Conservation (phyloP, 306 rosid species). For the Ziziphus jujuba region DNA sequence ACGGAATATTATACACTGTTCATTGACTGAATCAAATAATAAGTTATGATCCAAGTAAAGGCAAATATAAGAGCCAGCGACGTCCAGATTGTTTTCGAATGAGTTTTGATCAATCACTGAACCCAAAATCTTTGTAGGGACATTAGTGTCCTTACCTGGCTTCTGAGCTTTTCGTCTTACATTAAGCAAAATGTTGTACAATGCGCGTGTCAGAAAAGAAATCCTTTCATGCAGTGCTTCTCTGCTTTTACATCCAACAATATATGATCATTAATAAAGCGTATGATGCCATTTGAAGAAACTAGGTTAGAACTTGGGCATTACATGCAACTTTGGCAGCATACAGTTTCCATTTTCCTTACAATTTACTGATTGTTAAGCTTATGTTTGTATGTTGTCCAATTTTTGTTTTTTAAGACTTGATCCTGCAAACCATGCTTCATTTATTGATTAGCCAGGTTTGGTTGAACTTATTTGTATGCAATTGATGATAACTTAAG, state of each 20-base stretch:
- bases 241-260: background rate
- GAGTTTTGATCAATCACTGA: too few relatives aligned
- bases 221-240: background rate
- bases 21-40: too few relatives aligned
- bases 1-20: too few relatives aligned
- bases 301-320: background rate
- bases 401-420: background rate
- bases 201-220: background rate
- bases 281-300: background rate
- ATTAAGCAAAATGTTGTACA: background rate
- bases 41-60: too few relatives aligned
- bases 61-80: too few relatives aligned
- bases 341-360: background rate
- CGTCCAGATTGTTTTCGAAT: too few relatives aligned
- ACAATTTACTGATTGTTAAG: background rate
- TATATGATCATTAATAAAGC: background rate
- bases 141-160: background rate
- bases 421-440: background rate
- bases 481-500: constrained; percentile 11
- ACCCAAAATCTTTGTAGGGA: background rate
- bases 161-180: background rate
- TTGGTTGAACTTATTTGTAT: too few relatives aligned
- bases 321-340: background rate
- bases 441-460: constrained; percentile 12
- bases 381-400: background rate